Evolutionary conservation across 345 rosid species (phyloP), one percentile per base, ranked within the genome.

Genomic region (Abelmoschus esculentus): DNA sequence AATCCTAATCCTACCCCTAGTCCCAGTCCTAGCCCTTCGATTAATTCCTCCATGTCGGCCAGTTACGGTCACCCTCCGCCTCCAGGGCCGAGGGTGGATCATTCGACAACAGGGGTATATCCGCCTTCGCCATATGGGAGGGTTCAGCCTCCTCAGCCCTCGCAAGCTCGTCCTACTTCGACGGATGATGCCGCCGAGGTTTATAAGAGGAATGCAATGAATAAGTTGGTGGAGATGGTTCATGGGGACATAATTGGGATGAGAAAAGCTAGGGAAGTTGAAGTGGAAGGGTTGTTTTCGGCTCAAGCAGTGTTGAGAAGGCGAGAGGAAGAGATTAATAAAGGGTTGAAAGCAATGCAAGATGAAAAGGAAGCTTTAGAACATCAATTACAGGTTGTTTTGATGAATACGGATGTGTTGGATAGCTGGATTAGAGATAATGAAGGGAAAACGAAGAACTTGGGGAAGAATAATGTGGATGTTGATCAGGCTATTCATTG

Each of bases 111-210:
- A 3, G 28, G 61, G 0, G 77, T 86, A 6, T 89, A 78, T 22
- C 90, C 96, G 7, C 87, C 91, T 0, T 88, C 96, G 7, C 90
- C 90, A 1, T 86, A 85, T 6, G 84, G 83, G 5, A 65, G 79
- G 61, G 71, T 66, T 29, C 81, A 74, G 75, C 38, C 36, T 42
- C 73, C 63, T 0, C 66, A 44, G 15, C 72, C 61, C 3, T 32
- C 58, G 14, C 74, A 65, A 3, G 60, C 63, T n/a, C 40, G 64
- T 40, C 55, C 61, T 63, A 22, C 82, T 75, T 72, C 49, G 29
- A 78, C 90, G 13, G 99, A 95, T 40, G 93, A 85, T 66, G 85
- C 92, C 0, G 74, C 80, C 3, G 96, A 88, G 84, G 96, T 86
- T 19, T 88, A 59, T 65, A 90, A 84, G 82, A 79, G 85, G 67